Evolutionary conservation across 2,329 filamentous ascomycete genomes (phyloP).

Genomic region (Trichoderma koningii): DNA sequence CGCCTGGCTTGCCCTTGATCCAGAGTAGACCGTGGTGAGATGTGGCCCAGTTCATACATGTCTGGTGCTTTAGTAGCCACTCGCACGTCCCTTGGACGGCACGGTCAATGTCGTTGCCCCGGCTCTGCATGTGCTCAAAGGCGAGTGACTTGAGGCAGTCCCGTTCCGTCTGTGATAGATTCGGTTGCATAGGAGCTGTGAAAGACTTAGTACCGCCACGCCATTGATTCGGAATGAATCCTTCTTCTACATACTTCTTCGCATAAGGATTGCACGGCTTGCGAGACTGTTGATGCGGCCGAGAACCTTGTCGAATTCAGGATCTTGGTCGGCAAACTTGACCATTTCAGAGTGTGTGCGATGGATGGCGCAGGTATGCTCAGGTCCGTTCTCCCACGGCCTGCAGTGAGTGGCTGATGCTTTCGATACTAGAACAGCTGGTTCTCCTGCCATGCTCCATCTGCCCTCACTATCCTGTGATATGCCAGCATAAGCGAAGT

Average conservation of each 20-base stretch:
- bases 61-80: slow-evolving; percentile 38
- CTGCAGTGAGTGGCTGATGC: background rate
- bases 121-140: slow-evolving; percentile 37
- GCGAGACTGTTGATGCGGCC: background rate
- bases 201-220: background rate
- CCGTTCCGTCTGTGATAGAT: background rate
- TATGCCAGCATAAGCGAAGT: background rate
- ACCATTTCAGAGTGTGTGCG: slow-evolving; percentile 7
- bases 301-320: background rate
- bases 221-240: background rate
- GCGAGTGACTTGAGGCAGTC: slow-evolving; percentile 38
- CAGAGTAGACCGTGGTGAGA: slow-evolving; percentile 36
- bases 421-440: background rate
- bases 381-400: background rate
- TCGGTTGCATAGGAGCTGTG: background rate
- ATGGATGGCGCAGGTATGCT: slow-evolving; percentile 3
- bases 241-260: background rate
- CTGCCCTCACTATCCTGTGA: background rate
- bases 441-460: background rate
- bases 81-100: slow-evolving; percentile 36
- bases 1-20: slow-evolving; percentile 46
- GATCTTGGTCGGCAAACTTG: background rate
- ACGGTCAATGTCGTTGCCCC: slow-evolving; percentile 33
- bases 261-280: background rate
- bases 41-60: slow-evolving; percentile 33